A percentile compares a stretch with the other conserved stretches of the same genome.
Conservation (phyloP, 2,329 filamentous ascomycete species). For the Microcyclosporella mali region DNA sequence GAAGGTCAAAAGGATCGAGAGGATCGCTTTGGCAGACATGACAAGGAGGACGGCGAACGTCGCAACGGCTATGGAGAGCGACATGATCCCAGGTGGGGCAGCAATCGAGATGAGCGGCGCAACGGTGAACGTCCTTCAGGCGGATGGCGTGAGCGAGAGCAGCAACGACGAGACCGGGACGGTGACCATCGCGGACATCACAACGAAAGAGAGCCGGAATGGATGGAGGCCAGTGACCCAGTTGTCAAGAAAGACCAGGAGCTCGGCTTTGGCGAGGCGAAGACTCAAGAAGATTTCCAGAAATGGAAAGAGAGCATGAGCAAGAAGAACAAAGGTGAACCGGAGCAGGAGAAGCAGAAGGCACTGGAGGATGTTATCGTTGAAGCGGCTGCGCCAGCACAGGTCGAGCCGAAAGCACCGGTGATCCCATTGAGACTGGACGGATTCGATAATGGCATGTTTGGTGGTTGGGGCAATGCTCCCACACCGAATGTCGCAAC, state of each 20-base stretch:
- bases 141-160: constrained; percentile 53
- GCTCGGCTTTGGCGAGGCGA: constrained; percentile 33
- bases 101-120: constrained; percentile 31
- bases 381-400: constrained; percentile 9
- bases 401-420: constrained; percentile 27
- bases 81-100: constrained; percentile 61
- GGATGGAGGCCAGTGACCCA: constrained; percentile 62
- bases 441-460: constrained; percentile 69
- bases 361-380: constrained; percentile 12
- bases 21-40: constrained; percentile 46
- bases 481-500: constrained; percentile 6
- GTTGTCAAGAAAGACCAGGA: constrained; percentile 60
- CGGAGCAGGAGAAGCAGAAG: constrained; percentile 11
- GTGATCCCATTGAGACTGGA: constrained; percentile 60
- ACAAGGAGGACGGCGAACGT: constrained; percentile 45
- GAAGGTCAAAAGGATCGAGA: constrained; percentile 18
- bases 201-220: constrained; percentile 78
- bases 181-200: constrained; percentile 48
- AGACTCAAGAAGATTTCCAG: constrained; percentile 86
- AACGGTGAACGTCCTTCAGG: constrained; percentile 40
- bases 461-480: constrained; percentile 51
- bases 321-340: constrained; percentile 39
- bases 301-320: constrained; percentile 93
- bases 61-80: constrained; percentile 62
- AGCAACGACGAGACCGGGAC: constrained; percentile 31